Evolutionary conservation across 1,284 basidiomycete genomes (phyloP), one percentile per base, ranked within the genome.

Genomic region (Apiotrichum domesticum): DNA sequence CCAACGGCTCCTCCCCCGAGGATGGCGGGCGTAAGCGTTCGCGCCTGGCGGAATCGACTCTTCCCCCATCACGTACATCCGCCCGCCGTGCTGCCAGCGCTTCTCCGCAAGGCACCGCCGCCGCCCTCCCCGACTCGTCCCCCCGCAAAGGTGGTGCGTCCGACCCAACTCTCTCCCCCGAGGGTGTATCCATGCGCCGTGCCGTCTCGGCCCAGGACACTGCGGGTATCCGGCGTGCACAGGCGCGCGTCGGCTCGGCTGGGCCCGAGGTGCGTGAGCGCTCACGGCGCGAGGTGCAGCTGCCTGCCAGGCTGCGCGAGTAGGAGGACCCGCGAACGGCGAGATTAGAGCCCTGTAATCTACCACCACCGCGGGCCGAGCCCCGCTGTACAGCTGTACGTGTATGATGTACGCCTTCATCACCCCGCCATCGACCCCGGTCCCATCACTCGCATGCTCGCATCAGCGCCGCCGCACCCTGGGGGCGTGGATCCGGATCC

Each of bases 241-340:
- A 45, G 6, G 54, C 58, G 40, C 58, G 66, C 40, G 58, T 46
- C 43, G 58, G 50, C 15, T 56, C 52, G 15, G 64, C 56, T 43
- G 58, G 57, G 33, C 62, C 54, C 34, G 64, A 54, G 3, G 32
- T 56, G 51, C 63, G 64, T 33, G 66, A 71, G 52, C 62, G 68
- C 14, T 55, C 56, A 6, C 59, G 62, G 33, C 57, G 70, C 48
- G 70, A 72, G 57, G 64, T 64, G 0, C 65, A 62, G 34, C 44
- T 65, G 33, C 70, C 70, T 4, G 64, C 63, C 35, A 57, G 68
- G 37, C 59, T 72, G 63, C 66, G 64, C 46, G 70, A 72, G 59
- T 72, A 71, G 66, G 8, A 39, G 21, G 21, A 65, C 42, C 39
- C 8, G 7, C 37, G 37, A 8, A 39, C 8, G 37, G 37, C 13